These are phyloP conservation scores for Lentithecium fluviatile DNA, from an alignment of 495 filamentous ascomycete genomes.

Conservation along the genomic window DNA sequence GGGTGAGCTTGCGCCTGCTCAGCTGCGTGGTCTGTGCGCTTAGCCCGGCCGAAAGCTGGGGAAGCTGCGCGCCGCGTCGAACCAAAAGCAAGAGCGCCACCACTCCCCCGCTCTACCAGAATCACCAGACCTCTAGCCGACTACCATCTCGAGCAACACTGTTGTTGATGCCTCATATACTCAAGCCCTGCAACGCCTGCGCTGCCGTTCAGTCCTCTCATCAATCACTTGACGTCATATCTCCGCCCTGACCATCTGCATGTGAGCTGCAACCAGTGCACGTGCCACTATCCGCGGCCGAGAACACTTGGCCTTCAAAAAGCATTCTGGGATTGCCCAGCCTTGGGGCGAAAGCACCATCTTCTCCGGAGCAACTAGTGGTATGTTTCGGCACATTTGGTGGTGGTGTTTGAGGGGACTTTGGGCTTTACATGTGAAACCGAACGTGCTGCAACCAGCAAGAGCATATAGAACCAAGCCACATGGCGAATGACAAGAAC, in stretches of 20 bases:
- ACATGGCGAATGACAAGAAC: too few relatives aligned
- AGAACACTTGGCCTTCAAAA: not conserved
- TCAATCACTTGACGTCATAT: too few relatives aligned
- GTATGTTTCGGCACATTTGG: too few relatives aligned
- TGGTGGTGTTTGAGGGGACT: too few relatives aligned
- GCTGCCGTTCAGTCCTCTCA: too few relatives aligned
- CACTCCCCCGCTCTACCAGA: not conserved
- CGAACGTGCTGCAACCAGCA: too few relatives aligned
- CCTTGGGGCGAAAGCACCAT: too few relatives aligned
- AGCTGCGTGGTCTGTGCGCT: slow-evolving; percentile 2
- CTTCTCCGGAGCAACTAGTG: too few relatives aligned
- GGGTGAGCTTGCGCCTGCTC: slow-evolving; percentile 11
- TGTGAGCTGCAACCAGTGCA: not conserved
- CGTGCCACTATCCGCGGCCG: not conserved
- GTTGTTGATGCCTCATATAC: not conserved
- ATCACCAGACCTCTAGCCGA: not conserved
- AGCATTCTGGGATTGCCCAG: too few relatives aligned
- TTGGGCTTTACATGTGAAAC: too few relatives aligned
- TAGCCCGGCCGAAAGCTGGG: slow-evolving; percentile 9
- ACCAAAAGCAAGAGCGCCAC: not conserved
- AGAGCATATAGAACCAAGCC: too few relatives aligned
- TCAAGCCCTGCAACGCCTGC: too few relatives aligned
- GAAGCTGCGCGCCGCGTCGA: not conserved
- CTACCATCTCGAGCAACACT: not conserved
- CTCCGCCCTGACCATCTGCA: not conserved